Conservation (phyloP, 108 stramenopile species). For the Stephanodiscus triporus region DNA sequence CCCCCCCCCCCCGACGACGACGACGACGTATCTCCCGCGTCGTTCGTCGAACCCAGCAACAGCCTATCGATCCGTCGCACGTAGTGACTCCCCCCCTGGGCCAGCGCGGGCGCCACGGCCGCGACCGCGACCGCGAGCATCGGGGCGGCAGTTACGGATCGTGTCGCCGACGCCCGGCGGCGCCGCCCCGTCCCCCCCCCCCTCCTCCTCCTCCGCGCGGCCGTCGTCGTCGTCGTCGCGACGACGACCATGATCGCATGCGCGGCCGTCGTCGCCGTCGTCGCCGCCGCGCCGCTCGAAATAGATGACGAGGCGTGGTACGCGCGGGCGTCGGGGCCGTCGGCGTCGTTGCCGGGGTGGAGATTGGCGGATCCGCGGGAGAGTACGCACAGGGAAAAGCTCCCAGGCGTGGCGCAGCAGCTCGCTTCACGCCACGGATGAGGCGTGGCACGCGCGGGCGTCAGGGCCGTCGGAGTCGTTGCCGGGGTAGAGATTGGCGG, state of each 20-base stretch:
- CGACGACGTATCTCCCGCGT: background rate
- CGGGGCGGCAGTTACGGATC: slow-evolving; percentile 39
- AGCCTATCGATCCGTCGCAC: slow-evolving; percentile 62
- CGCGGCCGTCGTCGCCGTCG: too few relatives aligned
- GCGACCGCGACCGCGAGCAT: slow-evolving; percentile 85
- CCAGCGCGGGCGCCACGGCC: slow-evolving; percentile 52
- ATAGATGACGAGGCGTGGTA: slow-evolving; percentile 77
- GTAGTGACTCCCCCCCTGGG: slow-evolving; percentile 71
- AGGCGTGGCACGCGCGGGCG: slow-evolving; percentile 67
- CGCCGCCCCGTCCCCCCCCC: background rate
- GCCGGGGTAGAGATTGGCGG: slow-evolving; percentile 62
- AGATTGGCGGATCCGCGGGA: slow-evolving; percentile 72
- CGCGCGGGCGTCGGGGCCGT: slow-evolving; percentile 65
- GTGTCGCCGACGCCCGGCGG: too few relatives aligned
- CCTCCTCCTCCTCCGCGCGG: background rate
- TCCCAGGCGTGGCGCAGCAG: slow-evolving; percentile 54
- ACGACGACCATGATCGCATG: too few relatives aligned
- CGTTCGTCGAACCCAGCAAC: slow-evolving; percentile 40
- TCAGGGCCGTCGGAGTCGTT: slow-evolving; percentile 76
- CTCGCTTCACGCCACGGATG: slow-evolving; percentile 74
- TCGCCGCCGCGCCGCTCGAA: too few relatives aligned
- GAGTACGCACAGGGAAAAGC: slow-evolving; percentile 62
- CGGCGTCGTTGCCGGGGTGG: slow-evolving; percentile 71
- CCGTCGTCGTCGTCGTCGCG: too few relatives aligned
- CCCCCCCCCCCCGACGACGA: too few relatives aligned